Evolutionary conservation across 1,284 basidiomycete species (phyloP), one percentile per base, ranked within the genome.

Genomic region (Cystobasidium pallidum): DNA sequence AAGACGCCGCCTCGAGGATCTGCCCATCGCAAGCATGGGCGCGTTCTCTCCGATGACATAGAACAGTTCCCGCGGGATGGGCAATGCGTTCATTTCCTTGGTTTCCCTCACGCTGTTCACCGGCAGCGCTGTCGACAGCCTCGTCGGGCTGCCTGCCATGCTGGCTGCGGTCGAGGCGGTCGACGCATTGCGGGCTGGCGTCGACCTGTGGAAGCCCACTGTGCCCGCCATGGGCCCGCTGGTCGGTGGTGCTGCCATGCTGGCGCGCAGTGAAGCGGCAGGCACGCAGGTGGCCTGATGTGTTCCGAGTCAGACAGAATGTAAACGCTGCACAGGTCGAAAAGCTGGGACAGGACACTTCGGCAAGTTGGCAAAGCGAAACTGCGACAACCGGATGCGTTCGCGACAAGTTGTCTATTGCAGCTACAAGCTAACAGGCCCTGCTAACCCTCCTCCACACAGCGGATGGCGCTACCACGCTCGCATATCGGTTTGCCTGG

Each of bases 21-120:
- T 86, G 73, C 77, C 73, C 55, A 74, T 75, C 55, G 88, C 86
- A 0, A 87, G 76, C 30, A 81, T 68, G 68, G 77, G 77, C 32
- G 74, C 89, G 70, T 92, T 91, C 76, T 92, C 88, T 21, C 95
- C 96, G 75, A 99, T 95, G 73, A 99, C 86, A 0, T 91, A 89
- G 81, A 91, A 97, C 2, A 99, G 85, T 81, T 98, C 94, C 75
- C 94, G 85, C 0, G 92, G 90, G 76, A 98, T 95, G 28, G 94
- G 95, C 39, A 93, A 91, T 0, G 90, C 90, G 81, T 76, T 75
- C 47, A 75, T 72, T 30, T 24, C 71, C 30, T 26, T 62, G 26
- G 45, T 52, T 15, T 36, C 32, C 26, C n/a, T 47, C 62, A 65
- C 57, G 36, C 66, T 68, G n/a, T 43, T 70, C 57, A 47, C 57